Evolutionary conservation across 2,329 filamentous ascomycete species (phyloP).

Genomic region (Phaeosphaeria sp.): DNA sequence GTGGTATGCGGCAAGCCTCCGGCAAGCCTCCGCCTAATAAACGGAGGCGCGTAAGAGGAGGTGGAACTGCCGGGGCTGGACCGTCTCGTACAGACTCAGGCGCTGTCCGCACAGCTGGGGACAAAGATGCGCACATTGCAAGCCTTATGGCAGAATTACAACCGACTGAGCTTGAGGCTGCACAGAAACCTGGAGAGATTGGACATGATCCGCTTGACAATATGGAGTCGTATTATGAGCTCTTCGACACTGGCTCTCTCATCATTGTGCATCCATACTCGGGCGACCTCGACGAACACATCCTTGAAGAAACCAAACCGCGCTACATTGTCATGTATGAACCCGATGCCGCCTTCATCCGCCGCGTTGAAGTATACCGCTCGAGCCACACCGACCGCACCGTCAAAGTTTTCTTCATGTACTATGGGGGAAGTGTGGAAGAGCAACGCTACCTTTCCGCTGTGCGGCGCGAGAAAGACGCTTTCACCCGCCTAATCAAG

Average conservation of each 20-base stretch:
- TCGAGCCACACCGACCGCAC: constrained; percentile 90
- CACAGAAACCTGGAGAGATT: constrained; percentile 74
- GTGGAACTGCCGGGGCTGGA: constrained; percentile 65
- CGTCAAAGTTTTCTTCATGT: constrained; percentile 94
- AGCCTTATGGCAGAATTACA: constrained; percentile 82
- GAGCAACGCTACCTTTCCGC: constrained; percentile 91
- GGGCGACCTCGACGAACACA: constrained; percentile 92
- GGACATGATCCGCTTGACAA: constrained; percentile 81
- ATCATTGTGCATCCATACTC: constrained; percentile 92
- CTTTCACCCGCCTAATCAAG: constrained; percentile 92
- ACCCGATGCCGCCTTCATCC: constrained; percentile 91
- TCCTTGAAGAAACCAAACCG: constrained; percentile 93
- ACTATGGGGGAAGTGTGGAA: constrained; percentile 92
- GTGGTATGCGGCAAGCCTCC: constrained; percentile 53
- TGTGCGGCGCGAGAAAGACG: constrained; percentile 93
- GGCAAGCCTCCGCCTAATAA: constrained; percentile 81
- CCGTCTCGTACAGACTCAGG: constrained; percentile 73
- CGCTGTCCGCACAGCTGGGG: constrained; percentile 76
- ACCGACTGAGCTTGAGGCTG: constrained; percentile 77
- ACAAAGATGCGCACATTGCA: constrained; percentile 82
- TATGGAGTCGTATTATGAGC: constrained; percentile 89
- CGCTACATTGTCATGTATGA: constrained; percentile 99
- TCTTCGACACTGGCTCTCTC: constrained; percentile 90
- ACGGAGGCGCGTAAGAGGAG: constrained; percentile 81
- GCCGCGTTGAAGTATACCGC: constrained; percentile 92